Percentiles rank a stretch among this genome's conserved stretches.
These are phyloP conservation scores for Trichoderma oligosporum DNA, from an alignment of 2,329 filamentous ascomycete genomes.

Conservation along the genomic window DNA sequence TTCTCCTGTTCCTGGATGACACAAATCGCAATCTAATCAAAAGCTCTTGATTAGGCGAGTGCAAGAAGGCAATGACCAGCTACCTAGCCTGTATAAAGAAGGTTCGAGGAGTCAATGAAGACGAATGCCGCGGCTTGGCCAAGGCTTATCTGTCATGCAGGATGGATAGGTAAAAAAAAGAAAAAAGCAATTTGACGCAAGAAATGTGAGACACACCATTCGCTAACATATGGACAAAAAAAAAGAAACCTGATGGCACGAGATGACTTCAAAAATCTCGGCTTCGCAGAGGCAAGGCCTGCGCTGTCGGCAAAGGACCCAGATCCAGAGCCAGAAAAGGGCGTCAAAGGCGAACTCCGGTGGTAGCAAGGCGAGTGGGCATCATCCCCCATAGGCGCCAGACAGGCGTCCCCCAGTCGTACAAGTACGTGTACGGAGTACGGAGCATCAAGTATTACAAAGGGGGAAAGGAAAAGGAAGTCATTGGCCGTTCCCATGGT, in stretches of 20 bases:
- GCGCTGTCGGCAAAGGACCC: conserved; percentile 22
- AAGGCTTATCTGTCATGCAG: conserved; percentile 87
- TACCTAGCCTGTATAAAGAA: conserved; percentile 88
- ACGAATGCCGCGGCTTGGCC: conserved; percentile 77
- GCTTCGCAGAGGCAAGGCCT: conserved; percentile 53
- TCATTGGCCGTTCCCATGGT: conserved; percentile 14
- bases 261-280: conserved; percentile 92
- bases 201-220: conserved; percentile 3
- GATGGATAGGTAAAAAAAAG: conserved; percentile 75
- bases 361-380: conserved; percentile 29
- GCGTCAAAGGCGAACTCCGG: conserved; percentile 37
- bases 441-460: background rate
- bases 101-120: conserved; percentile 77
- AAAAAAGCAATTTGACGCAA: conserved; percentile 7
- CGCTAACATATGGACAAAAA: conserved; percentile 4
- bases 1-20: conserved; percentile 1
- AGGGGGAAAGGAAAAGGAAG: conserved; percentile 5
- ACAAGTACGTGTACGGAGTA: background rate
- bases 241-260: conserved; percentile 87
- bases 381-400: background rate
- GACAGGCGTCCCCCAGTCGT: conserved; percentile 6
- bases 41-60: conserved; percentile 69
- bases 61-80: conserved; percentile 78
- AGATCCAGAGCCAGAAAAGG: conserved; percentile 34
- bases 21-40: background rate